Conservation (phyloP, 1,284 basidiomycete genomes). For the Coniophora puteana region DNA sequence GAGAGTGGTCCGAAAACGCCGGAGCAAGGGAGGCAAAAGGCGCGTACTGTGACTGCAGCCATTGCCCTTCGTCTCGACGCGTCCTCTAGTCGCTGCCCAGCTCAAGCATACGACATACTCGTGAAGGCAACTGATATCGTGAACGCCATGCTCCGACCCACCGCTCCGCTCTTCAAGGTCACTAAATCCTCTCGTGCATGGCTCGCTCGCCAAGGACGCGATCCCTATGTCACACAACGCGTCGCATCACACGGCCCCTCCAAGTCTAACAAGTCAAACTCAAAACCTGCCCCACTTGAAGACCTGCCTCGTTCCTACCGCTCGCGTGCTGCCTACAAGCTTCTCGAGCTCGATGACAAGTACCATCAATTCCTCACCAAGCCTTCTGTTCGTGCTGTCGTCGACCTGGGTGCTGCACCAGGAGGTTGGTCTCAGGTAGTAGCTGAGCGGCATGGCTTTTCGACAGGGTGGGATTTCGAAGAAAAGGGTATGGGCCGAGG, state of each 20-base stretch:
- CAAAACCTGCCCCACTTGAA: too few species aligned
- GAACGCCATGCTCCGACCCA: too few species aligned
- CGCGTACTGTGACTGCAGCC: too few species aligned
- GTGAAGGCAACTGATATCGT: too few species aligned
- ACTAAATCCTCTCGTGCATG: slow-evolving; percentile 46
- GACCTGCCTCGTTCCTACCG: slow-evolving; percentile 51
- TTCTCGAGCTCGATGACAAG: slow-evolving; percentile 64
- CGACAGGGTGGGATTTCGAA: slow-evolving; percentile 39
- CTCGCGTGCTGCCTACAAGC: slow-evolving; percentile 84
- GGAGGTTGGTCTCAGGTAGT: slow-evolving; percentile 89
- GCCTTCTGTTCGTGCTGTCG: slow-evolving; percentile 53
- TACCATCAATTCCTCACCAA: slow-evolving; percentile 50
- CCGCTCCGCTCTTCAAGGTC: slow-evolving; percentile 21
- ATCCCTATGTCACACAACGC: slow-evolving; percentile 68
- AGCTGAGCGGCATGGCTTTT: slow-evolving; percentile 53
- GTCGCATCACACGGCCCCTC: slow-evolving; percentile 26
- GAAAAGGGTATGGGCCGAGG: background rate
- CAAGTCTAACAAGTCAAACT: too few species aligned
- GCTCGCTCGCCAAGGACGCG: slow-evolving; percentile 59
- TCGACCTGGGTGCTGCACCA: slow-evolving; percentile 85
- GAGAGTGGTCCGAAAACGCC: too few species aligned
- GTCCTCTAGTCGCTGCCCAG: too few species aligned
- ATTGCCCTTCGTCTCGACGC: too few species aligned
- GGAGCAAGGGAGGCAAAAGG: too few species aligned
- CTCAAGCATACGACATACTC: too few species aligned